phyloP scores from a whole-genome alignment of 805 yeast genomes.

The Pichia scutulata region DNA sequence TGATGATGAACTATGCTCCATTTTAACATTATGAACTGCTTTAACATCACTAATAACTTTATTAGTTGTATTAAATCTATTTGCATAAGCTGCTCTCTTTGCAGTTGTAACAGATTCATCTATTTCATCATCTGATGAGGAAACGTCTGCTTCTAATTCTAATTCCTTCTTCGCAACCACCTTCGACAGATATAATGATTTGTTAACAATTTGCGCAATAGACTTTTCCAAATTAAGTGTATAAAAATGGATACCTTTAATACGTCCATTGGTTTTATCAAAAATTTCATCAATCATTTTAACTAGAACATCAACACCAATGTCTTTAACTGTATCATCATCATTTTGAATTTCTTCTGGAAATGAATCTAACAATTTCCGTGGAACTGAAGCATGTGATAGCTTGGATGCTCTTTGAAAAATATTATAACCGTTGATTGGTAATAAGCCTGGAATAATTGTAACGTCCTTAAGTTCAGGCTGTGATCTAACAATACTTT shows the following conservation, averaged over 20 bases:
- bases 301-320: conserved; percentile 70
- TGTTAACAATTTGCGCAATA: conserved; percentile 73
- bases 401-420: conserved; percentile 85
- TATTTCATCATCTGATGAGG: conserved; percentile 26
- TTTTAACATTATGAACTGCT: conserved; percentile 9
- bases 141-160: conserved; percentile 34
- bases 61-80: conserved; percentile 24
- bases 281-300: conserved; percentile 56
- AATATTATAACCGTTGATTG: conserved; percentile 74
- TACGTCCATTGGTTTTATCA: conserved; percentile 43
- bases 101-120: conserved; percentile 25
- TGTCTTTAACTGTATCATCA: conserved; percentile 69
- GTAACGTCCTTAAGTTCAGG: conserved; percentile 39
- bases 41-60: conserved; percentile 23
- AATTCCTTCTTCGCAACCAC: conserved; percentile 34
- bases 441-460: conserved; percentile 85
- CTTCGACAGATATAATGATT: conserved; percentile 44
- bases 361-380: conserved; percentile 41
- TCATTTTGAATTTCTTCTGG: conserved; percentile 55
- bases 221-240: conserved; percentile 89
- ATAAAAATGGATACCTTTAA: conserved; percentile 88
- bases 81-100: conserved; percentile 31
- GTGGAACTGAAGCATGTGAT: conserved; percentile 80
- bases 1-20: conserved; percentile 18
- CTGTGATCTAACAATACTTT: conserved; percentile 36